Conservation (phyloP, 164 flowering plant genomes). For the Tinospora cordifolia region DNA sequence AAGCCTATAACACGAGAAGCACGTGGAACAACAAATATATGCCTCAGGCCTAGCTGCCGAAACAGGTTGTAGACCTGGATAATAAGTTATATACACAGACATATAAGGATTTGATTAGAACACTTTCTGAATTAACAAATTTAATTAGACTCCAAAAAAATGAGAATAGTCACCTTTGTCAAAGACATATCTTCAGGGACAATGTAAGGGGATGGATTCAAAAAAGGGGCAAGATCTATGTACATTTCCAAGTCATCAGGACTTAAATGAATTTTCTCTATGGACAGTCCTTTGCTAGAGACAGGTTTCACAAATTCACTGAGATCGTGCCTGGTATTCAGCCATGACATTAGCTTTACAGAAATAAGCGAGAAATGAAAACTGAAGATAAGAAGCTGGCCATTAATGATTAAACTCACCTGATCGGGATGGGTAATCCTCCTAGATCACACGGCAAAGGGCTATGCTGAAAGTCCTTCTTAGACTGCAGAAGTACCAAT, state of each 20-base stretch:
- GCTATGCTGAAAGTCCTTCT: conserved; percentile 89
- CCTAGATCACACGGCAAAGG: conserved; percentile 61
- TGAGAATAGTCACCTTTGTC: conserved; percentile 54
- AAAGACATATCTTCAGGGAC: conserved; percentile 97
- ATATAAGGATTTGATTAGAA: background rate
- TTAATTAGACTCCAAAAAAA: background rate
- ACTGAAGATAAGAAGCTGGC: background rate
- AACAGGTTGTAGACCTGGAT: conserved; percentile 86
- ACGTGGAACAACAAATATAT: conserved; percentile 90
- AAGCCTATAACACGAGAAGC: conserved; percentile 89
- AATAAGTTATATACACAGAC: conserved; percentile 12
- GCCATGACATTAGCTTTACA: conserved; percentile 9
- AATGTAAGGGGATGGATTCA: conserved; percentile 90
- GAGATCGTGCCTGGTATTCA: conserved; percentile 54
- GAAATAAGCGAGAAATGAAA: background rate
- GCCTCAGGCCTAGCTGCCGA: conserved; percentile 95
- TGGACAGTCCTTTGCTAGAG: conserved; percentile 77
- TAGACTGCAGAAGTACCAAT: conserved; percentile 85
- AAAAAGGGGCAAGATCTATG: conserved; percentile 88
- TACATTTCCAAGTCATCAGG: conserved; percentile 95
- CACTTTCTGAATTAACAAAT: background rate
- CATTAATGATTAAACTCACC: conserved; percentile 40
- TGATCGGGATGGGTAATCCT: conserved; percentile 47
- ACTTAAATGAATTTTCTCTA: conserved; percentile 70
- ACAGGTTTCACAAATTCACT: conserved; percentile 89